Percentiles rank a stretch among this genome's conserved stretches.
phyloP scores from a whole-genome alignment of 331 rosid genomes.

The Ulmus americana region DNA sequence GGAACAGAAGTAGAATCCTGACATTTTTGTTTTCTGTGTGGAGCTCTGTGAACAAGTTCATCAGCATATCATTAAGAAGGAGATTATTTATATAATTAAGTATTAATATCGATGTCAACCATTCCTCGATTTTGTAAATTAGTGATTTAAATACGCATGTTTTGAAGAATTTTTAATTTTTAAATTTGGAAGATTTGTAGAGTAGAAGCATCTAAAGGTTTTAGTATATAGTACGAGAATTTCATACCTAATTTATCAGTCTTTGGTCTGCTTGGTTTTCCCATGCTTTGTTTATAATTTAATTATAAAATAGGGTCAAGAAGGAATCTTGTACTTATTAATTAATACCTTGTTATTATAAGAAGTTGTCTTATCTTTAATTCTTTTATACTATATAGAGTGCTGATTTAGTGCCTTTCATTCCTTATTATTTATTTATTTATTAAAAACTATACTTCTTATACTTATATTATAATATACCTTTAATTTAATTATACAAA shows the following conservation, averaged over 20 bases:
- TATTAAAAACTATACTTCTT: neutral
- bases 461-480: neutral
- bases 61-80: slow-evolving; percentile 21
- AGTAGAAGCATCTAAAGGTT: slow-evolving; percentile 40
- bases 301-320: slow-evolving; percentile 24
- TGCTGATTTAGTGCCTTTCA: neutral
- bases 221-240: slow-evolving; percentile 19
- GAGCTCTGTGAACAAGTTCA: slow-evolving; percentile 12
- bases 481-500: neutral
- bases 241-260: slow-evolving; percentile 26
- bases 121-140: slow-evolving; percentile 31
- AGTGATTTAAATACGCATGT: slow-evolving; percentile 29
- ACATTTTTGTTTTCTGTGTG: slow-evolving; percentile 34
- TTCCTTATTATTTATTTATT: slow-evolving; percentile 11
- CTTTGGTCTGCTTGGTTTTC: slow-evolving; percentile 21
- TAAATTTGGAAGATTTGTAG: slow-evolving; percentile 33
- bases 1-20: slow-evolving; percentile 43
- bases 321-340: slow-evolving; percentile 36
- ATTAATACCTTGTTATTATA: slow-evolving; percentile 14
- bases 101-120: slow-evolving; percentile 34
- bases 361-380: slow-evolving; percentile 4
- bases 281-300: slow-evolving; percentile 22
- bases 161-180: slow-evolving; percentile 9
- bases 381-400: neutral
- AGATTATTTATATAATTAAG: slow-evolving; percentile 15